phyloP scores from a whole-genome alignment of 371 early-diverging fungal species.

The Mucor velutinosus region DNA sequence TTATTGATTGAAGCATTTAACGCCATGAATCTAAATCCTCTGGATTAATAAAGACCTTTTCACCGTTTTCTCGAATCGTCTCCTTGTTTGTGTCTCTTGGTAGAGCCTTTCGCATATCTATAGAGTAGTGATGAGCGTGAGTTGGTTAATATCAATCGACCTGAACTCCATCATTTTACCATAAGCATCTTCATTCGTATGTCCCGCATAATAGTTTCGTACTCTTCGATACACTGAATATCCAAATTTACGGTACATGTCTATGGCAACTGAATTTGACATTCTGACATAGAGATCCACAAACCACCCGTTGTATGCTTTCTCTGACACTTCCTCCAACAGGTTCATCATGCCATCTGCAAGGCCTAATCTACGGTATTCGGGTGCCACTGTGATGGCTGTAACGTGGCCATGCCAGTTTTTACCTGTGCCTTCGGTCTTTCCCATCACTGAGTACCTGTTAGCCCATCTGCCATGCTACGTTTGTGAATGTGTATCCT shows the following conservation, averaged over 20 bases:
- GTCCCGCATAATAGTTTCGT: slow-evolving; percentile 85
- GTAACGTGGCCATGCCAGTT: slow-evolving; percentile 99
- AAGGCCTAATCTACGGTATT: slow-evolving; percentile 90
- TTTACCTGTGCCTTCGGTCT: slow-evolving; percentile 89
- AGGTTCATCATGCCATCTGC: slow-evolving; percentile 91
- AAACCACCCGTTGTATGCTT: slow-evolving; percentile 93
- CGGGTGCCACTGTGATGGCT: slow-evolving; percentile 97
- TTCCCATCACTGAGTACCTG: slow-evolving; percentile 85
- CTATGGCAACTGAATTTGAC: slow-evolving; percentile 94
- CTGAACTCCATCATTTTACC: slow-evolving; percentile 64
- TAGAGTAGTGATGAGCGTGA: too few relatives aligned
- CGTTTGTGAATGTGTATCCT: background rate
- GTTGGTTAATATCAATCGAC: too few relatives aligned
- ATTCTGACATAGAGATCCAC: slow-evolving; percentile 97
- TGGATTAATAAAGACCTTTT: slow-evolving; percentile 58
- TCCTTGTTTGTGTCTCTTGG: slow-evolving; percentile 74
- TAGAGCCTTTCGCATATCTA: slow-evolving; percentile 91
- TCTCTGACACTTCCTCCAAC: slow-evolving; percentile 92
- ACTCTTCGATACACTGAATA: slow-evolving; percentile 94
- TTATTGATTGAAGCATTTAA: slow-evolving; percentile 11
- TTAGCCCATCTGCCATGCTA: background rate
- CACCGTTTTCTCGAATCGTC: slow-evolving; percentile 66
- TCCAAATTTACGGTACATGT: slow-evolving; percentile 95
- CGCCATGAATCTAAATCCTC: slow-evolving; percentile 61
- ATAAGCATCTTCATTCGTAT: slow-evolving; percentile 77